Evolutionary conservation across 2,329 filamentous ascomycete genomes (phyloP), one percentile per base, ranked within the genome.

Genomic region (Neofusicoccum parvum): DNA sequence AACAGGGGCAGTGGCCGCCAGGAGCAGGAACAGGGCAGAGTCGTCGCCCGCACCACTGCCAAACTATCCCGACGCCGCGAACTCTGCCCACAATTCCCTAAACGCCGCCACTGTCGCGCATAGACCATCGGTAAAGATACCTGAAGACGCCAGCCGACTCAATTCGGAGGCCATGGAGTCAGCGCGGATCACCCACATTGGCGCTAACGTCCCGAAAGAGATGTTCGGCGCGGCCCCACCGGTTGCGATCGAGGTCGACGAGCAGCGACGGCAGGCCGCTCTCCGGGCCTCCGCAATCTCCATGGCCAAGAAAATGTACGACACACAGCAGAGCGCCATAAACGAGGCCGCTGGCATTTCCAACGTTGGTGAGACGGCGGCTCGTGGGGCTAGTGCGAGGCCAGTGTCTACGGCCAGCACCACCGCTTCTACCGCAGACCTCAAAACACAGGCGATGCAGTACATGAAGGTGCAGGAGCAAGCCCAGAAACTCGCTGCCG

Each of bases 261-360:
- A 97, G 72, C 86, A 88, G 75, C 88, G 86, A 67, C 87, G 86
- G 66, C 86, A 89, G 50, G 90, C 92, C 69, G 87, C 88, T 4
- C 81, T 96, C 2, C 90, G 90, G 68, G 92, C 92, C 36, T 94
- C 92, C 20, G 92, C 94, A 2, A 82, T 97, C 3, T 92, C 91
- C 11, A 96, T 97, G 92, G 93, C 94, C 6, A 91, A 90, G 77
- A 87, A 90, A 70, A 94, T 97, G 88, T 97, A 93, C 74, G 86
- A 82, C 11, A 82, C 87, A 39, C 89, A 92, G 70, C 87, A 92
- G 68, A 86, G 85, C 67, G 84, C 84, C 67, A 81, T 85, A 1
- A 85, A 88, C 6, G 80, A 83, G 37, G 71, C 70, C 43, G 58
- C 72, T 23, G 67, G 78, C 81, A 36, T 80, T 80, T 62, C 64